Percentiles rank a stretch among this genome's conserved stretches.
Evolutionary conservation across 352 stramenopile genomes (phyloP).

Genomic region (Globisporangium yorkense): DNA sequence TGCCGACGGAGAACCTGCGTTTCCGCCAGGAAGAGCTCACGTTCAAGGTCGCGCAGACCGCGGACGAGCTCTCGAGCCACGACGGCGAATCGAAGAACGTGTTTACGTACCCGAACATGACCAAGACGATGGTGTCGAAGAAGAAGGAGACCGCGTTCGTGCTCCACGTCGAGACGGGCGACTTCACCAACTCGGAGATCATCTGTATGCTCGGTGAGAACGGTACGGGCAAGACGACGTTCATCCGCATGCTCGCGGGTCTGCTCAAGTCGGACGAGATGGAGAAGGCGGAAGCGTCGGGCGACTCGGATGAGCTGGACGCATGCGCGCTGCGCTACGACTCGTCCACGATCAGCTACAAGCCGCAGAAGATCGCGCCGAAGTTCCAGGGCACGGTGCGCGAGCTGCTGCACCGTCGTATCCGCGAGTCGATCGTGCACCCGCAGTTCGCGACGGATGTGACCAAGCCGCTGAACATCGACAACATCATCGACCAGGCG

Average conservation of each 20-base stretch:
- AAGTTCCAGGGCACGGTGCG: conserved; percentile 95
- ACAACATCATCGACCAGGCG: conserved; percentile 98
- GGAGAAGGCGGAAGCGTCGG: conserved; percentile 63
- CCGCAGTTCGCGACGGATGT: conserved; percentile 99
- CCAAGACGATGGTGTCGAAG: conserved; percentile 96
- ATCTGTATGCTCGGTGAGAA: conserved; percentile 99
- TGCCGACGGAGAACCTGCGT: conserved; percentile 99
- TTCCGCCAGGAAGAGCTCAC: conserved; percentile 98
- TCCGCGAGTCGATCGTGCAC: conserved; percentile 96
- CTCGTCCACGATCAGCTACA: conserved; percentile 93
- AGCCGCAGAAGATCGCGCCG: conserved; percentile 98
- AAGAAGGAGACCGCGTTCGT: conserved; percentile 94
- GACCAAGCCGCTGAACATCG: conserved; percentile 97
- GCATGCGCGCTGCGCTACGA: conserved; percentile 80
- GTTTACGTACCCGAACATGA: conserved; percentile 98
- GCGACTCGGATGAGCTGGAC: conserved; percentile 68
- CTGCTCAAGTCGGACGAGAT: conserved; percentile 98
- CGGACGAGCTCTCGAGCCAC: conserved; percentile 79
- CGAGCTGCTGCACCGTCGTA: conserved; percentile 96
- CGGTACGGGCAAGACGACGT: conserved; percentile 99
- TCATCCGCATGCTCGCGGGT: conserved; percentile 99
- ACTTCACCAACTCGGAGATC: conserved; percentile 99
- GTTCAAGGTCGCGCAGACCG: conserved; percentile 97
- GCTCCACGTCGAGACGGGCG: conserved; percentile 96
- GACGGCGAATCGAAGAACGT: conserved; percentile 86